A percentile compares a stretch with the other conserved stretches of the same genome.
phyloP scores from a whole-genome alignment of 2,329 filamentous ascomycete genomes.

The Exophiala bonariae region DNA sequence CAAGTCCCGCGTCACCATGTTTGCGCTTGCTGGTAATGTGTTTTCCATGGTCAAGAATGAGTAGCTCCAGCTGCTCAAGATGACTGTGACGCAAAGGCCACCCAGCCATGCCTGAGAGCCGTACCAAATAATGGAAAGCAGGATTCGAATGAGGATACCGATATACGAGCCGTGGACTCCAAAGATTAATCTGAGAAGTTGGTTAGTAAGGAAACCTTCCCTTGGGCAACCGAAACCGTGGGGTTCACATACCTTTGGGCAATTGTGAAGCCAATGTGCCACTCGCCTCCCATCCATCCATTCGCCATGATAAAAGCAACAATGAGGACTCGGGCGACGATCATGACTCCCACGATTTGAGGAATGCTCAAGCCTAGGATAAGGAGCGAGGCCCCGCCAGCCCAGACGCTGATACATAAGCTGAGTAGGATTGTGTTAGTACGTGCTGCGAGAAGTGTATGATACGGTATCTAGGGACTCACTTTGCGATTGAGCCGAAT shows the following conservation, averaged over 20 bases:
- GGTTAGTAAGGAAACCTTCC: too few relatives aligned
- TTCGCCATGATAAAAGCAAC: not conserved
- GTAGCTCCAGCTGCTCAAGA: slow-evolving; percentile 36
- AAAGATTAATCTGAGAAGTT: not conserved
- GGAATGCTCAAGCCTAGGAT: not conserved
- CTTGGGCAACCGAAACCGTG: not conserved
- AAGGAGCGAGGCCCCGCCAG: not conserved
- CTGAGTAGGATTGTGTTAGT: not conserved
- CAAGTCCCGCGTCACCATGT: slow-evolving; percentile 38
- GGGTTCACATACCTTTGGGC: not conserved
- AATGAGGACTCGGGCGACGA: not conserved
- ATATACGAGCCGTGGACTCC: slow-evolving; percentile 41
- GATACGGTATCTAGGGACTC: not conserved
- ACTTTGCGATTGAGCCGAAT: not conserved
- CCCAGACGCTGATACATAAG: not conserved
- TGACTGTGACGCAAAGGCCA: slow-evolving; percentile 34
- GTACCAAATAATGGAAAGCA: slow-evolving; percentile 38
- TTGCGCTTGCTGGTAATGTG: slow-evolving; percentile 33
- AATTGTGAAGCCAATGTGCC: slow-evolving; percentile 1
- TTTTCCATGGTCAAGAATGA: slow-evolving; percentile 38
- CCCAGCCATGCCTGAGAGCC: slow-evolving; percentile 38
- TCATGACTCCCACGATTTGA: not conserved
- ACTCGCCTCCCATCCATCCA: not conserved
- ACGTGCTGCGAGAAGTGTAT: too few relatives aligned
- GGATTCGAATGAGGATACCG: slow-evolving; percentile 40